Base-by-base conservation (phyloP, 345 rosid species). In the Sapria himalayana region DNA sequence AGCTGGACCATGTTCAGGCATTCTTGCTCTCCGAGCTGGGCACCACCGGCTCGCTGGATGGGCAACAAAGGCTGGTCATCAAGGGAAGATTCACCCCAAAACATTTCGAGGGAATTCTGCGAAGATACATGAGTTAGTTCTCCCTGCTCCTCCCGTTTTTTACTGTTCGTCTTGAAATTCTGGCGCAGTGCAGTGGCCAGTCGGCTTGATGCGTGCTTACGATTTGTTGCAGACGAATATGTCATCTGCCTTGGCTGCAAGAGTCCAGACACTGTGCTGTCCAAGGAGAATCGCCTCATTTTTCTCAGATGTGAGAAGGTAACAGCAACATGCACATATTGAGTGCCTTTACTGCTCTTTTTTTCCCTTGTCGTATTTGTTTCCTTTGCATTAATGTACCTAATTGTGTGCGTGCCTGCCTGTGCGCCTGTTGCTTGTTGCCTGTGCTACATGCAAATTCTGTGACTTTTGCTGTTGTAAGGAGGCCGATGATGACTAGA, bases 261-360 rank as follows among this genome's bases (percentile, higher is more conserved):
- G 51, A 64, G 63, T 59, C 67, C 72, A n/a, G 67, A 57, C 55
- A 68, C 72, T 11, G 53, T 51, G 21, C 60, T 68, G n/a, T 35
- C 53, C 2, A 67, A 57, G 56, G 65, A 51, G 43, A 64, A 45
- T 45, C 51, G 50, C 43, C 49, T 56, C 22, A 57, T 58, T 50
- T 57, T 62, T 60, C 67, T 68, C 52, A 54, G 53, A 52, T 68
- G 75, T 42, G 70, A 65, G 58, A 57, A 64, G 74, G 69, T 67
- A 48, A 24, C 31, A 29, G 18, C 4, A 50, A 19, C 33, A 23
- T 3, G 9, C n/a, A n/a, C n/a, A n/a, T n/a, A n/a, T n/a, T n/a
- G n/a, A n/a, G n/a, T n/a, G n/a, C n/a, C n/a, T n/a, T n/a, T n/a
- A n/a, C n/a, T n/a, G n/a, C n/a, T n/a, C n/a, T n/a, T n/a, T n/a